phyloP scores from a whole-genome alignment of 768 basidiomycete species.

The Russula foetens region DNA sequence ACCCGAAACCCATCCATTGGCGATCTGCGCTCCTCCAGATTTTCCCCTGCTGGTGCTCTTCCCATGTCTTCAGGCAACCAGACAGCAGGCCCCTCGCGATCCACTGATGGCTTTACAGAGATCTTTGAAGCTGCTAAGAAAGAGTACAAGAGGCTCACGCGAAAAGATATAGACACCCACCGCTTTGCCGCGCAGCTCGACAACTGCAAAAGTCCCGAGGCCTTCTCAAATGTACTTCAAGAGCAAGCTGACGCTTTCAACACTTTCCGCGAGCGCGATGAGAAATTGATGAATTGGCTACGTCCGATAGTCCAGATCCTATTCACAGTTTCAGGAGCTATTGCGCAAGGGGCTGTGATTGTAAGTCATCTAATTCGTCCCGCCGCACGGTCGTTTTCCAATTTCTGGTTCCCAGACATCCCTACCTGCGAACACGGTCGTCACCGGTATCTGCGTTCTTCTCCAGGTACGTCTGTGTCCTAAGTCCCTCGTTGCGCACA shows the following conservation, averaged over 20 bases:
- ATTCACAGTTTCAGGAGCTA: background rate
- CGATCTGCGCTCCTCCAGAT: too few relatives aligned
- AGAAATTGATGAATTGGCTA: background rate
- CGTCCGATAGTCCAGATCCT: background rate
- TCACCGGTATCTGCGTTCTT: background rate
- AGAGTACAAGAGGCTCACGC: background rate
- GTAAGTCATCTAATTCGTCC: background rate
- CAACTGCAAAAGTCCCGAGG: background rate
- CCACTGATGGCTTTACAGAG: background rate
- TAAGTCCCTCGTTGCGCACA: background rate
- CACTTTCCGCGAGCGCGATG: background rate
- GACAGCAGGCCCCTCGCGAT: background rate
- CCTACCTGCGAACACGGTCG: background rate
- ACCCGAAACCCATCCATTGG: too few relatives aligned
- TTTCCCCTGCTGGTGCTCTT: background rate
- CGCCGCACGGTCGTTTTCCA: background rate
- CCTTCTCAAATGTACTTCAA: background rate
- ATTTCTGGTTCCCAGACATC: background rate
- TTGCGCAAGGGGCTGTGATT: background rate
- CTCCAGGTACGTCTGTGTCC: background rate
- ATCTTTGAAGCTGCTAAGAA: background rate
- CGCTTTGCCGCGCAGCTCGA: background rate
- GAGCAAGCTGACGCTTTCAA: background rate
- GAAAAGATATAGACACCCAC: constrained; percentile 20
- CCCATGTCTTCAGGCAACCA: background rate